phyloP scores from a whole-genome alignment of 768 basidiomycete genomes.

The Leccinum variicolor region DNA sequence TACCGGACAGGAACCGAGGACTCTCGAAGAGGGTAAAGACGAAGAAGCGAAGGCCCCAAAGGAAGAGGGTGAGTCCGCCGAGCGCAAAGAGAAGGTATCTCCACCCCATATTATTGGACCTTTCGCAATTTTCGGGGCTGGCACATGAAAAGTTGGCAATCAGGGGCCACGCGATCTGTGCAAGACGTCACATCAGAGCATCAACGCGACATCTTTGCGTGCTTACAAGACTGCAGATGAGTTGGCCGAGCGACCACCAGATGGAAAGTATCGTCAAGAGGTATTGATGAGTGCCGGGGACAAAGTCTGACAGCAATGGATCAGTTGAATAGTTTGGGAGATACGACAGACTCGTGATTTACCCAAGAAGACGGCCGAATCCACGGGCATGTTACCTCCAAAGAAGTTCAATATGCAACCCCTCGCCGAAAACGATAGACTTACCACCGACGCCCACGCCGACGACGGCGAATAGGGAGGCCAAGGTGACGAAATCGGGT shows the following conservation, averaged over 20 bases:
- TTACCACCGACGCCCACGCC: constrained; percentile 48
- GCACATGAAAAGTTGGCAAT: constrained; percentile 54
- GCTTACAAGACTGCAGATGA: constrained; percentile 45
- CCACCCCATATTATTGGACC: constrained; percentile 60
- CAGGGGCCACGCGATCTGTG: constrained; percentile 56
- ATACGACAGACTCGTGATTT: background rate
- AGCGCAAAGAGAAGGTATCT: constrained; percentile 54
- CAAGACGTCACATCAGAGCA: background rate
- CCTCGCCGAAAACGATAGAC: background rate
- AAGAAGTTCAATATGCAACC: background rate
- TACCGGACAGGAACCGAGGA: constrained; percentile 54
- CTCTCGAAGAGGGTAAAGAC: constrained; percentile 53
- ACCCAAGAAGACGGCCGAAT: constrained; percentile 53
- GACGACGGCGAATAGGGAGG: constrained; percentile 43
- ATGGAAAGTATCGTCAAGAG: constrained; percentile 54
- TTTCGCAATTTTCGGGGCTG: constrained; percentile 32
- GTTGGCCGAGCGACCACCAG: constrained; percentile 58
- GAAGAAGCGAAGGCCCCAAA: constrained; percentile 52
- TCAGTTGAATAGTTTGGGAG: background rate
- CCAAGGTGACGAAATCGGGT: constrained; percentile 44
- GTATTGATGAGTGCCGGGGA: constrained; percentile 55
- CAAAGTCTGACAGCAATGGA: constrained; percentile 38
- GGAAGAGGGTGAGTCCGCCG: constrained; percentile 48
- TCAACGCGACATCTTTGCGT: background rate
- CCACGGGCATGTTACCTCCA: constrained; percentile 53